Evolutionary conservation across 2,329 filamentous ascomycete species (phyloP), one percentile per base, ranked within the genome.

Genomic region (Thielaviopsis populi): DNA sequence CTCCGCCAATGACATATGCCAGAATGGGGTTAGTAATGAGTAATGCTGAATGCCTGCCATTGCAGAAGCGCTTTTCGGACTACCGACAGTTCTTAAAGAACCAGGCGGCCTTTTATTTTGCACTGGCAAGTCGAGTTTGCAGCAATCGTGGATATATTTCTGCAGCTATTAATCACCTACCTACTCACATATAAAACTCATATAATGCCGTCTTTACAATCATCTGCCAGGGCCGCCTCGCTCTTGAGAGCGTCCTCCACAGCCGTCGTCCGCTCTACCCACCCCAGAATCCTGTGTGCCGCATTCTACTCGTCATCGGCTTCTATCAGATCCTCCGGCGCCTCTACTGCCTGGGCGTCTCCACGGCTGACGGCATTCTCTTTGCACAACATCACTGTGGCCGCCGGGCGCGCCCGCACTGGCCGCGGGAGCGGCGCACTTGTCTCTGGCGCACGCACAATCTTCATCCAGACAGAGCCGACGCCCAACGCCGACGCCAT

Each of bases 381-480:
- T n/a, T 65, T 63, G 27, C 65, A 65, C 61, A 59, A 64, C 59
- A 50, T 65, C 15, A 63, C 13, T 8, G 13, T 22, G 7, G 13
- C 30, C n/a, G 13, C 30, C n/a, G 53, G 15, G 53, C 6, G 53
- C 6, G 3, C 66, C 24, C 67, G 53, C 62, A 68, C 59, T 64
- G 68, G 46, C 62, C 58, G 65, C 62, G 65, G 27, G 46, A 60
- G 27, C 42, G 60, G 24, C 62, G 71, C 50, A 68, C 69, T 66
- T 63, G 70, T 53, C 68, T 70, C 61, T 63, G 76, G 76, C 60
- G 73, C 73, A 66, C 86, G 92, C 68, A 91, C 85, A 27, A 95
- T 99, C 74, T 99, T 97, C 78, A 99, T 99, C 72, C 94, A 99
- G 76, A 97, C 92, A 4, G 92, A 97, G 72, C 83, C 82, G 68